These are phyloP conservation scores for Oryza longistaminata DNA, from an alignment of 176 grass and related monocot genomes.

Conservation along the genomic window DNA sequence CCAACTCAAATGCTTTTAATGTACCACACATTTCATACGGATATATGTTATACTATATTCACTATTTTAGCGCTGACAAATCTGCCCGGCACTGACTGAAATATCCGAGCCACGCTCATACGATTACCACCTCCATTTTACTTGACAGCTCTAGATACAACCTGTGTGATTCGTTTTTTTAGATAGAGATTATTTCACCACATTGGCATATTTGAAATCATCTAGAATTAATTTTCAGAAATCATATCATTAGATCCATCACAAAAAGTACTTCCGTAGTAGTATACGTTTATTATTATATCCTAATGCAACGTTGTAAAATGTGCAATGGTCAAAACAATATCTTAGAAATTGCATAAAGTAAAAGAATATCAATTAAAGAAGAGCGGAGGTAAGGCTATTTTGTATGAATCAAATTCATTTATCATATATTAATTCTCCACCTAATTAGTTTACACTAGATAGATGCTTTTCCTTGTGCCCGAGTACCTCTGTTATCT, in stretches of 20 bases:
- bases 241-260: too few species aligned
- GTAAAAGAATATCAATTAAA: too few species aligned
- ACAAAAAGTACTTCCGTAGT: too few species aligned
- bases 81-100: background rate
- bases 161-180: background rate
- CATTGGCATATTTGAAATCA: background rate
- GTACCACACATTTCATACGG: background rate
- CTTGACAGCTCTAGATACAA: background rate
- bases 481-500: background rate
- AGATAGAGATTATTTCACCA: too few species aligned
- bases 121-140: background rate
- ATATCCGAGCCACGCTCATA: background rate
- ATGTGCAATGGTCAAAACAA: background rate
- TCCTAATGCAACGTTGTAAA: background rate
- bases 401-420: background rate
- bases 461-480: background rate
- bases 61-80: constrained; percentile 3
- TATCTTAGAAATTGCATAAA: background rate
- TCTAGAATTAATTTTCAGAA: too few species aligned
- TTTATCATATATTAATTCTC: background rate
- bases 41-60: too few species aligned
- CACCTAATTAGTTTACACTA: background rate
- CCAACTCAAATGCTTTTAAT: constrained; percentile 22
- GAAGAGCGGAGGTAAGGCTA: background rate
- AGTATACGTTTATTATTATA: background rate